phyloP scores from a whole-genome alignment of 176 grass and related monocot species.

The Triticum dicoccoides region DNA sequence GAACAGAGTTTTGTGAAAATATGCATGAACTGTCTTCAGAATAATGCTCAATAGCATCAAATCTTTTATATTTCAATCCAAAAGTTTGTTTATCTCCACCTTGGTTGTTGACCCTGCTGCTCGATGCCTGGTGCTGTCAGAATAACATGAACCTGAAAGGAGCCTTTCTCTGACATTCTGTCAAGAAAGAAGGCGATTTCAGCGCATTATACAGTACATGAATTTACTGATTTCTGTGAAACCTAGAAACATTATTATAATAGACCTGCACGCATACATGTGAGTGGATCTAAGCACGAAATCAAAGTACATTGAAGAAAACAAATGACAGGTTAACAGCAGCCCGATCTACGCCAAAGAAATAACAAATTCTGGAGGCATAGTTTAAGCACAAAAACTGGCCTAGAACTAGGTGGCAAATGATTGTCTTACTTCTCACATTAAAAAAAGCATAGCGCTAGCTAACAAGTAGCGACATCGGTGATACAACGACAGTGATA shows the following conservation, averaged over 20 bases:
- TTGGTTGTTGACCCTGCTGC: conserved; percentile 22
- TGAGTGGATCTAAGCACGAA: neutral
- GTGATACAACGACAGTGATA: no score
- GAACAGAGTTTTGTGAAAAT: neutral
- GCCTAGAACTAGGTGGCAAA: no score
- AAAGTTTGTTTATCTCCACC: conserved; percentile 22
- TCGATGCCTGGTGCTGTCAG: conserved; percentile 24
- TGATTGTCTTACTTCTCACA: no score
- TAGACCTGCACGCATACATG: neutral
- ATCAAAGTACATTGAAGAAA: neutral
- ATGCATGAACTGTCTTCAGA: neutral
- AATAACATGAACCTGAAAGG: conserved; percentile 13
- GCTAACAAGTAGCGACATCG: no score
- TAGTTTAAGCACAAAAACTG: neutral
- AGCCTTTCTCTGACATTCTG: conserved; percentile 40
- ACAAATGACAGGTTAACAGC: neutral
- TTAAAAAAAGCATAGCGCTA: no score
- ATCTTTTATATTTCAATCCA: neutral
- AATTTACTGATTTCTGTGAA: neutral
- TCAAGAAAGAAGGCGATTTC: conserved; percentile 24
- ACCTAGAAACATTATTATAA: neutral
- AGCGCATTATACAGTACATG: neutral
- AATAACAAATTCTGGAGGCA: neutral
- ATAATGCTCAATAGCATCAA: neutral
- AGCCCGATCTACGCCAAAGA: neutral